Percentiles rank a stretch among this genome's conserved stretches.
These are phyloP conservation scores for Phlyctochytrium planicorne DNA, from an alignment of 192 early-diverging fungal species.

Conservation along the genomic window DNA sequence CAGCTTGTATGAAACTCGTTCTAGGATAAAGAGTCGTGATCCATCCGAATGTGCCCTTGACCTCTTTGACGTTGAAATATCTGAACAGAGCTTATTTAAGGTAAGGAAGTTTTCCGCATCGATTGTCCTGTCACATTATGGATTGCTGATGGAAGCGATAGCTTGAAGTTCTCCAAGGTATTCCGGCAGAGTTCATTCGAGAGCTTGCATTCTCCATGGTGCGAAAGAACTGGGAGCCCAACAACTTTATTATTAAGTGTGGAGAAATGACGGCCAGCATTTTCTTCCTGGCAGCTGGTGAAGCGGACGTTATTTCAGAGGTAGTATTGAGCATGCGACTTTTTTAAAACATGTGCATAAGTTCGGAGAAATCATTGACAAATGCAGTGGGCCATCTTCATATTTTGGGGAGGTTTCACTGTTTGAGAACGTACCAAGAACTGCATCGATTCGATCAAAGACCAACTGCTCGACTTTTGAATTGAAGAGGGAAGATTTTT, in stretches of 20 bases:
- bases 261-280: constrained; percentile 47
- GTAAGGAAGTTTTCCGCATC: constrained; percentile 23
- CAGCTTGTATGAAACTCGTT: constrained; percentile 29
- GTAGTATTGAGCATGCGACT: constrained; percentile 12
- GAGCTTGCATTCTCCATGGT: constrained; percentile 43
- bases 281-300: constrained; percentile 55
- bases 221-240: constrained; percentile 30
- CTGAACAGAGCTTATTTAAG: constrained; percentile 39
- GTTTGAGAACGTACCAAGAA: constrained; percentile 51
- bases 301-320: constrained; percentile 45
- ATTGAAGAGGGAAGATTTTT: constrained; percentile 37
- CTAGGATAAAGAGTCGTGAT: background rate
- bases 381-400: constrained; percentile 32
- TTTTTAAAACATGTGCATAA: background rate
- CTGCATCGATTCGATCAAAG: constrained; percentile 37
- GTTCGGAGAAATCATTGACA: constrained; percentile 48
- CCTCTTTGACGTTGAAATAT: constrained; percentile 48
- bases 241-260: constrained; percentile 37
- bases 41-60: constrained; percentile 8
- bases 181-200: constrained; percentile 22
- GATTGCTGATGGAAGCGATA: no score
- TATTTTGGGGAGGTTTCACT: constrained; percentile 61
- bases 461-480: constrained; percentile 40
- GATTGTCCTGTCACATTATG: background rate
- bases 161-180: no score